Conservation (phyloP, 768 basidiomycete genomes). For the Sutorius australiensis region DNA sequence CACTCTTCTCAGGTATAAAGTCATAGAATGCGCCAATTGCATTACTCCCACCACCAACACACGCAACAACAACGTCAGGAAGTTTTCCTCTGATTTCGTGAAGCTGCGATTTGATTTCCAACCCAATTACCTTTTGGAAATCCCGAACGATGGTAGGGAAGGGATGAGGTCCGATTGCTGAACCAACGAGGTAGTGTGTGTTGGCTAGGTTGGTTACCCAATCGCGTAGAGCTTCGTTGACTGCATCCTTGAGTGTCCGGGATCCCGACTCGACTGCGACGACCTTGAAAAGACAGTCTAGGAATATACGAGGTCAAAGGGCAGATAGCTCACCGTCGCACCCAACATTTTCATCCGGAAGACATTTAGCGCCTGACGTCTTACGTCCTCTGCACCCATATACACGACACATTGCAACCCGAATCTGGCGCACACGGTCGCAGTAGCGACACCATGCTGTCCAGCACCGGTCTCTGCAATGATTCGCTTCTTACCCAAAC, state of each 20-base stretch:
- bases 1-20: constrained; percentile 85
- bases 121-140: constrained; percentile 92
- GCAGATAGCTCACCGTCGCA: constrained; percentile 55
- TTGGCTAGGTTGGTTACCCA: constrained; percentile 96
- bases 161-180: constrained; percentile 95
- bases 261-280: constrained; percentile 92
- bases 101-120: constrained; percentile 91
- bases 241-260: constrained; percentile 94
- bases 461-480: constrained; percentile 99
- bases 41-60: constrained; percentile 97
- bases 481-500: constrained; percentile 93
- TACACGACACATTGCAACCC: constrained; percentile 93
- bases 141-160: constrained; percentile 99
- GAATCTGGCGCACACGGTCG: constrained; percentile 96
- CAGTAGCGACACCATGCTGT: constrained; percentile 98
- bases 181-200: constrained; percentile 97
- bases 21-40: constrained; percentile 98
- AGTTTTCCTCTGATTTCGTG: constrained; percentile 71
- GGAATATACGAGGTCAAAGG: background rate
- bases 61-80: constrained; percentile 92
- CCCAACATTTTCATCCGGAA: constrained; percentile 98
- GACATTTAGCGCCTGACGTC: constrained; percentile 93
- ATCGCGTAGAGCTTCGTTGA: constrained; percentile 97
- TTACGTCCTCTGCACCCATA: constrained; percentile 98
- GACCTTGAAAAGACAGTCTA: constrained; percentile 51